A percentile compares a stretch with the other conserved stretches of the same genome.
Evolutionary conservation across 257 asterid species (phyloP).

Genomic region (Lithospermum erythrorhizon): DNA sequence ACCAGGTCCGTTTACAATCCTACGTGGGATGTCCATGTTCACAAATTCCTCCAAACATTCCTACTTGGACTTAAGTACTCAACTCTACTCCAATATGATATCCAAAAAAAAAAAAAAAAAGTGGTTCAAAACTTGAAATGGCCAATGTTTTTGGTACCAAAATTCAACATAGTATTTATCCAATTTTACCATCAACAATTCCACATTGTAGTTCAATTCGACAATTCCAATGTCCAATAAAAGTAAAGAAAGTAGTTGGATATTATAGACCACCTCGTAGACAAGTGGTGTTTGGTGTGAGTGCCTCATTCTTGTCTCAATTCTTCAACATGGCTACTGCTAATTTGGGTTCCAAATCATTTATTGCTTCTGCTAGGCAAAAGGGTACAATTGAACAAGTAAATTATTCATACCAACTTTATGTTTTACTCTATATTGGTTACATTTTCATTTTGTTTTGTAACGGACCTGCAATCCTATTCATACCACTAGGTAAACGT

Average conservation of each 20-base stretch:
- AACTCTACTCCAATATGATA: too few relatives aligned
- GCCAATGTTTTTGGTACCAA: background rate
- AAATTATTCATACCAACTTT: background rate
- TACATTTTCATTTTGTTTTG: too few relatives aligned
- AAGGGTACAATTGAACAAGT: conserved; percentile 64
- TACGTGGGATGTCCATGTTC: too few relatives aligned
- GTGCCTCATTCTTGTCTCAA: conserved; percentile 58
- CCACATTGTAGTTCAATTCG: conserved; percentile 1
- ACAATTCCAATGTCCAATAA: conserved; percentile 3
- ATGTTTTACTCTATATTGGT: background rate
- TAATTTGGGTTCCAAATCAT: conserved; percentile 38
- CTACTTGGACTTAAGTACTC: too few relatives aligned
- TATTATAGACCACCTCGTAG: conserved; percentile 42
- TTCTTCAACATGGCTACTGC: conserved; percentile 39
- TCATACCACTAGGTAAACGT: too few relatives aligned
- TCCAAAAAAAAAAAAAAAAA: too few relatives aligned
- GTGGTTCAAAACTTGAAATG: background rate
- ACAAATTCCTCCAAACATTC: too few relatives aligned
- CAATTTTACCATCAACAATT: background rate
- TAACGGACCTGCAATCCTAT: too few relatives aligned
- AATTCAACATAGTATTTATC: background rate
- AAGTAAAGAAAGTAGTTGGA: conserved; percentile 15
- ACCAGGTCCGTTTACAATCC: too few relatives aligned
- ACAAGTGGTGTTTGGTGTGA: conserved; percentile 37
- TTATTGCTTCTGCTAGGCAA: conserved; percentile 72